Conservation (phyloP, 352 stramenopile species). For the Globisporangium cylindrosporum region DNA sequence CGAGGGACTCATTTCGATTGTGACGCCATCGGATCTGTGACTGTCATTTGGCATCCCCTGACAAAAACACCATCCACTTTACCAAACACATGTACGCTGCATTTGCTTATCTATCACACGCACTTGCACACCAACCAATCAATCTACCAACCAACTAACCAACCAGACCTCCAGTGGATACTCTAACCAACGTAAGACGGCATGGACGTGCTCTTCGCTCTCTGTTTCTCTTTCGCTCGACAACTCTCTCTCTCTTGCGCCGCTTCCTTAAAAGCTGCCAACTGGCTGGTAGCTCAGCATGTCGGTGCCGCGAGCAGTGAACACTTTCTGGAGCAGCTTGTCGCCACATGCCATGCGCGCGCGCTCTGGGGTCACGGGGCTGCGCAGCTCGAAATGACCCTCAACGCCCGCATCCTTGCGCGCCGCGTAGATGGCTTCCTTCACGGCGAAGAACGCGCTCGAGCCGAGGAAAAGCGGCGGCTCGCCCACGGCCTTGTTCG, state of each 20-base stretch:
- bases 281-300: conserved; percentile 58
- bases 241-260: background rate
- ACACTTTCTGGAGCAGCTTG: conserved; percentile 66
- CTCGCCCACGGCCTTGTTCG: conserved; percentile 95
- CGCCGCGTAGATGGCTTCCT: conserved; percentile 90
- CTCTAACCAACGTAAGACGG: background rate
- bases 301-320: conserved; percentile 53
- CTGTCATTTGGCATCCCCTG: too few species aligned
- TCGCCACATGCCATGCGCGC: conserved; percentile 83
- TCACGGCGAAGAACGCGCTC: conserved; percentile 95
- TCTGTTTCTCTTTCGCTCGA: background rate
- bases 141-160: background rate
- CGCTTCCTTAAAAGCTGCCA: conserved; percentile 50
- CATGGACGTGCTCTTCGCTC: background rate
- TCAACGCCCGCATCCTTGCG: conserved; percentile 59
- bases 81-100: background rate
- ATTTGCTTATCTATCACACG: background rate
- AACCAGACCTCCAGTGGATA: background rate
- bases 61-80: background rate
- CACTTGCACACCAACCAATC: background rate
- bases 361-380: conserved; percentile 77
- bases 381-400: conserved; percentile 70
- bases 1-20: too few species aligned
- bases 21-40: too few species aligned
- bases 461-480: conserved; percentile 94